Percentiles rank a stretch among this genome's conserved stretches.
phyloP scores from a whole-genome alignment of 768 basidiomycete genomes.

The Botryobasidium botryosum region DNA sequence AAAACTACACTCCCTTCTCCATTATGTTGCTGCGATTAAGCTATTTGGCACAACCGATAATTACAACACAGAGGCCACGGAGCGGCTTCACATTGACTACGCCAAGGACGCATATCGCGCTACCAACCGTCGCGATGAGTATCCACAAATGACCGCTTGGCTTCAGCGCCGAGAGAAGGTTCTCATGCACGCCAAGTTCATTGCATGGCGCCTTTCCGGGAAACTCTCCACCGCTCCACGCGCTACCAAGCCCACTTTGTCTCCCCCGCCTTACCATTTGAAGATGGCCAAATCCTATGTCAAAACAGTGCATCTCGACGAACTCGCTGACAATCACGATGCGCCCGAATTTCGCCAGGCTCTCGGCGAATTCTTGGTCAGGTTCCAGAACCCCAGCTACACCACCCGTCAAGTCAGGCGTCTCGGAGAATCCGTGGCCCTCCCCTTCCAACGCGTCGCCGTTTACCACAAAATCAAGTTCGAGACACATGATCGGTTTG shows the following conservation, averaged over 20 bases:
- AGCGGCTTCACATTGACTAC: conserved; percentile 21
- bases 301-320: background rate
- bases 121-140: background rate
- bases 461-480: background rate
- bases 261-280: background rate
- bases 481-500: background rate
- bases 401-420: background rate
- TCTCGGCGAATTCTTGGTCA: background rate
- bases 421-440: background rate
- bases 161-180: conserved; percentile 3
- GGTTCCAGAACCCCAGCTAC: background rate
- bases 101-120: conserved; percentile 7
- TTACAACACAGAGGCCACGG: conserved; percentile 26
- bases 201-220: background rate
- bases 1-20: conserved; percentile 25
- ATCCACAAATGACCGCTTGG: conserved; percentile 4
- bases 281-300: background rate
- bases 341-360: background rate
- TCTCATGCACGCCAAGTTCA: background rate
- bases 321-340: background rate
- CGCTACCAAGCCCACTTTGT: background rate
- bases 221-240: background rate
- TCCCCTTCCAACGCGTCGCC: background rate
- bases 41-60: conserved; percentile 24
- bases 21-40: conserved; percentile 21